These are phyloP conservation scores for Protomyces lactucae-debilis DNA, from an alignment of 1,139 yeast genomes.

Conservation along the genomic window DNA sequence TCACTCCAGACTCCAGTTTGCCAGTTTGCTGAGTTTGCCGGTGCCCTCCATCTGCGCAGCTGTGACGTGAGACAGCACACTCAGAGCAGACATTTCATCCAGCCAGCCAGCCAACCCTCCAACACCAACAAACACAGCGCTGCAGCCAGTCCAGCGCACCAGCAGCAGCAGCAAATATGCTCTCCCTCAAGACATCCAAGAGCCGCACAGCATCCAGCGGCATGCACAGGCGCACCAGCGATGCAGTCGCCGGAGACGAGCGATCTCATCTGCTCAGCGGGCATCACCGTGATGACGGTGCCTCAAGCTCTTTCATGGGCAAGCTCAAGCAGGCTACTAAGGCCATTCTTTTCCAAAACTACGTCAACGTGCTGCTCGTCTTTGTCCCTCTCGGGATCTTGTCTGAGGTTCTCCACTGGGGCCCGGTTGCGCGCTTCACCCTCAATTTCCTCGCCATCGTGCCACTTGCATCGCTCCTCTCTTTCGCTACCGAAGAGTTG, in stretches of 20 bases:
- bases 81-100: too few relatives aligned
- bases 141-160: too few relatives aligned
- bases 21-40: too few relatives aligned
- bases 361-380: constrained; percentile 67
- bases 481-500: constrained; percentile 84
- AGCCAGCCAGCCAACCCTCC: too few relatives aligned
- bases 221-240: constrained; percentile 6
- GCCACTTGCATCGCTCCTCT: constrained; percentile 70
- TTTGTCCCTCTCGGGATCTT: constrained; percentile 82
- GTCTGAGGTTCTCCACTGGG: constrained; percentile 60
- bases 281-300: neutral
- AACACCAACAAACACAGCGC: too few relatives aligned
- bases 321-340: constrained; percentile 11
- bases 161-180: constrained; percentile 2
- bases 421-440: constrained; percentile 58
- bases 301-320: neutral
- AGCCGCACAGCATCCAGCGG: constrained; percentile 10
- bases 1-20: too few relatives aligned
- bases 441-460: constrained; percentile 84
- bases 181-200: constrained; percentile 20
- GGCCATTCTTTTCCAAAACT: constrained; percentile 43
- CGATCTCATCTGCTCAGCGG: constrained; percentile 14
- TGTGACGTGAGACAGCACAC: too few relatives aligned
- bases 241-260: constrained; percentile 6
- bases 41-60: too few relatives aligned